phyloP scores from a whole-genome alignment of 1,284 basidiomycete genomes.

The Naganishia sp. region DNA sequence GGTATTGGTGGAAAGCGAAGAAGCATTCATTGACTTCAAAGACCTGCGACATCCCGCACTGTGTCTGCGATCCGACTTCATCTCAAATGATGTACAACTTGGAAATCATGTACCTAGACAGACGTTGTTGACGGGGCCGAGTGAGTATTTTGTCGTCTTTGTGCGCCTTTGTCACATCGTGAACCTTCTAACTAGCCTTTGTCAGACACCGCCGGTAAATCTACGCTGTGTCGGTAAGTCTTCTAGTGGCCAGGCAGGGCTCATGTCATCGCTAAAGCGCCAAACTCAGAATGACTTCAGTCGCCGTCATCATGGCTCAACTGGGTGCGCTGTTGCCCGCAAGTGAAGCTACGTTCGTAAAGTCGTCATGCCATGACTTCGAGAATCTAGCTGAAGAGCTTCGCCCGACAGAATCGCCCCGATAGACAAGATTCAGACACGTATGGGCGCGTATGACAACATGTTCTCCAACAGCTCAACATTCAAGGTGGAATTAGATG shows the following conservation, averaged over 20 bases:
- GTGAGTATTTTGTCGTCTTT: conserved; percentile 67
- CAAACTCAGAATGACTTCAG: conserved; percentile 91
- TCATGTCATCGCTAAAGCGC: no score
- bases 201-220: conserved; percentile 69
- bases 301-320: conserved; percentile 93
- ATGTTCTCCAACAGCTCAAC: conserved; percentile 94
- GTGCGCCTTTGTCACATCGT: not conserved
- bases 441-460: conserved; percentile 98
- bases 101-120: conserved; percentile 77
- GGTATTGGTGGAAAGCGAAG: conserved; percentile 75
- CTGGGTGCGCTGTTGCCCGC: conserved; percentile 98
- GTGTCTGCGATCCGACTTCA: conserved; percentile 74
- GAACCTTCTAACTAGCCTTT: not conserved
- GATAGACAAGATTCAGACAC: conserved; percentile 89
- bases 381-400: not conserved
- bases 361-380: not conserved
- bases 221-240: conserved; percentile 62
- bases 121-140: conserved; percentile 90
- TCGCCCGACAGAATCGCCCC: conserved; percentile 67
- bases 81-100: conserved; percentile 89
- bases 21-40: conserved; percentile 76
- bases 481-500: conserved; percentile 94
- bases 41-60: conserved; percentile 84
- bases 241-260: no score
- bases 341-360: conserved; percentile 66